A percentile compares a stretch with the other conserved stretches of the same genome.
Conservation (phyloP, 345 rosid genomes). For the Toxicodendron radicans region DNA sequence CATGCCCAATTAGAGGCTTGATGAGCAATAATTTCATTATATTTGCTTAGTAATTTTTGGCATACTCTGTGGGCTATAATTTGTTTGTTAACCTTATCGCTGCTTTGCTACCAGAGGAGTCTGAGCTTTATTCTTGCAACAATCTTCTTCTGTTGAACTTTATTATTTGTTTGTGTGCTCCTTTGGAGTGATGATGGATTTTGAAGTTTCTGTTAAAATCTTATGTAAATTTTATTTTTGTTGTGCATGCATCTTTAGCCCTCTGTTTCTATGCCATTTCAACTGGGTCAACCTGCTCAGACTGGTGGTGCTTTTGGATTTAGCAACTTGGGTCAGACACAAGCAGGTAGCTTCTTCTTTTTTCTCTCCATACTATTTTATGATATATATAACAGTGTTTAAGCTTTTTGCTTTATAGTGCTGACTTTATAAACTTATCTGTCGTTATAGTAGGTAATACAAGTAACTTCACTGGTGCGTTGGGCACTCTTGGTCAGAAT, state of each 20-base stretch:
- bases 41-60: not conserved
- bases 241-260: conserved; percentile 37
- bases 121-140: not conserved
- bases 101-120: not conserved
- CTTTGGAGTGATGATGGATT: not conserved
- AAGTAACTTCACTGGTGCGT: conserved; percentile 41
- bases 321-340: conserved; percentile 56
- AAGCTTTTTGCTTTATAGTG: conserved; percentile 8
- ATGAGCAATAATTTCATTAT: not conserved
- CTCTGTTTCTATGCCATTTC: conserved; percentile 43
- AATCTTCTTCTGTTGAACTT: not conserved
- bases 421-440: conserved; percentile 18
- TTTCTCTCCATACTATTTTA: not conserved
- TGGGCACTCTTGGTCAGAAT: conserved; percentile 53
- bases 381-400: conserved; percentile 4
- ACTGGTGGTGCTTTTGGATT: conserved; percentile 43
- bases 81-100: not conserved
- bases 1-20: not conserved
- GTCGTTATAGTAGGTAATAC: conserved; percentile 38
- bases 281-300: conserved; percentile 57
- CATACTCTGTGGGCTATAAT: not conserved
- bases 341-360: conserved; percentile 41
- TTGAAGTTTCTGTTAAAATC: not conserved
- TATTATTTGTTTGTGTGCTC: not conserved
- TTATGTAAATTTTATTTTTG: conserved; percentile 13